Percentiles rank a stretch among this genome's conserved stretches.
These are phyloP conservation scores for Tolypocladium ophioglossoides DNA, from an alignment of 2,329 filamentous ascomycete species.

Conservation along the genomic window DNA sequence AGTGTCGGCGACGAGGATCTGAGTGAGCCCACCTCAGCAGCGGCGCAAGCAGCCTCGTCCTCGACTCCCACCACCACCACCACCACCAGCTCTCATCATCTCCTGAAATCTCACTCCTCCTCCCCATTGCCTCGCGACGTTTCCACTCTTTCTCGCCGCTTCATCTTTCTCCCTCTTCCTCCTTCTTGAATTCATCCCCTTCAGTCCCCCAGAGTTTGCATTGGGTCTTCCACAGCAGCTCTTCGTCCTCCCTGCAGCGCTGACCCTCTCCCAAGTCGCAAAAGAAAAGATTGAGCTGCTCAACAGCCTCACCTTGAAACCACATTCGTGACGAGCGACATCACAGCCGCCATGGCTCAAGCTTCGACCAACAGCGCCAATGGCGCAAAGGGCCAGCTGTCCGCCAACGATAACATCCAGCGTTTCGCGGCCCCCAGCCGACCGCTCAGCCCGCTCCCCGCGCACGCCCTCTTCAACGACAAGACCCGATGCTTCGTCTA, in stretches of 20 bases:
- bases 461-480: conserved; percentile 92
- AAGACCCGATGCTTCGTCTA: conserved; percentile 99
- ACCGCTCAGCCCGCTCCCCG: conserved; percentile 76
- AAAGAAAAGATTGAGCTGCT: background rate
- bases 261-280: conserved; percentile 14
- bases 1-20: conserved; percentile 4
- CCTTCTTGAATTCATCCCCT: conserved; percentile 4
- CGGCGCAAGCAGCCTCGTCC: background rate
- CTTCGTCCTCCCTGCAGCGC: conserved; percentile 3
- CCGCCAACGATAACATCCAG: conserved; percentile 97
- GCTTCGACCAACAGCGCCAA: conserved; percentile 37
- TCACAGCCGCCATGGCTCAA: conserved; percentile 34
- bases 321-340: conserved; percentile 6
- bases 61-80: conserved; percentile 6
- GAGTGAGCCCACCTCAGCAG: background rate
- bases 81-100: conserved; percentile 1
- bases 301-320: background rate
- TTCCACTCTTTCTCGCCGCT: conserved; percentile 5
- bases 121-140: conserved; percentile 3
- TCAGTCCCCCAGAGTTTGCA: background rate
- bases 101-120: conserved; percentile 16
- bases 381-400: conserved; percentile 42
- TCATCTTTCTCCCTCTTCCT: conserved; percentile 3
- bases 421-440: conserved; percentile 90
- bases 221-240: conserved; percentile 1